phyloP scores from a whole-genome alignment of 2,329 filamentous ascomycete genomes.

The Cladophialophora psammophila region DNA sequence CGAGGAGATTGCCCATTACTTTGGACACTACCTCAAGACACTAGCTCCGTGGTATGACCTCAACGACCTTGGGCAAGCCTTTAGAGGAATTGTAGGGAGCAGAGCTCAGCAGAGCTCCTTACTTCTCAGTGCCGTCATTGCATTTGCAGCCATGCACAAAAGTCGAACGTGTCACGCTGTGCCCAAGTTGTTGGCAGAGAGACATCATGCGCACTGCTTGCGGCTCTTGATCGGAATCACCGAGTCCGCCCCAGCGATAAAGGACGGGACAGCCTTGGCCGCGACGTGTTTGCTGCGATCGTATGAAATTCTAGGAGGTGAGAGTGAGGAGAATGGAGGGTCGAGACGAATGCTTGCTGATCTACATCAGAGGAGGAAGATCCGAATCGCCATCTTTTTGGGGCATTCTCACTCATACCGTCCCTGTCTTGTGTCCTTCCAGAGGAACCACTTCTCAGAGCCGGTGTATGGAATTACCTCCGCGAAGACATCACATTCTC shows the following conservation, averaged over 20 bases:
- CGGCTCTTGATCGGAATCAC: constrained; percentile 51
- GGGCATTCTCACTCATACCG: constrained; percentile 56
- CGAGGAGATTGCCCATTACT: constrained; percentile 26
- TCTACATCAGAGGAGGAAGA: constrained; percentile 47
- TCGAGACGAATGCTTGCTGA: constrained; percentile 4
- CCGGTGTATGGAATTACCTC: constrained; percentile 61
- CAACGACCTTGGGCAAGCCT: constrained; percentile 49
- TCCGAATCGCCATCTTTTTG: constrained; percentile 56
- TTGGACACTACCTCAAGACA: constrained; percentile 26
- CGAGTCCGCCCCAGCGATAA: constrained; percentile 42
- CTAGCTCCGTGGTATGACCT: constrained; percentile 60
- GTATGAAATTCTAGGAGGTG: constrained; percentile 58
- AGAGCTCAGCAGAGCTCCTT: constrained; percentile 51
- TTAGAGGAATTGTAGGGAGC: constrained; percentile 48
- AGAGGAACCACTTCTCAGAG: constrained; percentile 46
- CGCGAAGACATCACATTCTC: constrained; percentile 63
- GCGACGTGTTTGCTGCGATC: constrained; percentile 58
- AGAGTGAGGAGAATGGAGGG: constrained; percentile 20
- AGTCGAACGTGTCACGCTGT: constrained; percentile 42
- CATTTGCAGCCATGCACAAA: constrained; percentile 54
- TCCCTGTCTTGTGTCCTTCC: constrained; percentile 39
- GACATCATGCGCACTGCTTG: constrained; percentile 53
- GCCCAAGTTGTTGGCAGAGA: constrained; percentile 45
- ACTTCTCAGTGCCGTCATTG: constrained; percentile 55
- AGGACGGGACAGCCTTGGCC: constrained; percentile 53